Base-by-base conservation (phyloP, 176 grass and related monocot genomes). In the Elaeis guineensis region DNA sequence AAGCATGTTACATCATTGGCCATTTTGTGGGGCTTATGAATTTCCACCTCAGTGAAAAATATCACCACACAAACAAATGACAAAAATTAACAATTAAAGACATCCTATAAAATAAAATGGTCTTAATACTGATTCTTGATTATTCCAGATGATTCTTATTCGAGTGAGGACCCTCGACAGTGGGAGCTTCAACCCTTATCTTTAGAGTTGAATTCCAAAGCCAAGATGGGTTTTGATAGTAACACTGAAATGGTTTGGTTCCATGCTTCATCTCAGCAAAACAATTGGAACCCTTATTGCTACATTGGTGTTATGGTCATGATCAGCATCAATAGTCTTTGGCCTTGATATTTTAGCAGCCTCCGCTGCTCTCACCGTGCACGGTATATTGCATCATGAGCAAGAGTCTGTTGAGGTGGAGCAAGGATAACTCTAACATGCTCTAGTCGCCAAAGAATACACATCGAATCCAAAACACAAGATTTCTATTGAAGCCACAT, bases 121-220 rank as follows among this genome's bases (percentile, higher is more conserved):
- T 30, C 29, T 30, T 4, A 30, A 30, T 30, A 30, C 1, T 5
- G 29, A 30, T 79, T 21, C 71, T 81, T 0, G 80, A 80, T 50
- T 79, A 69, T 79, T 59, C 61, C 5, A 76, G 81, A 66, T 73
- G 54, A 53, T 80, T 82, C 51, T 82, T 81, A 52, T 77, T 85
- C 17, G 78, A 25, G 5, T 49, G 15, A 3, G 83, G 69, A 75
- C 64, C 48, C 14, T 73, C 49, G 6, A 67, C 51, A 21, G 62
- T 85, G 0, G 81, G 87, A 73, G 93, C 93, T 55, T 79, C 84
- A 14, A 91, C 87, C 29, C 69, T 64, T 87, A 97, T 97, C 56
- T 62, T 68, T 23, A 97, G 79, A 78, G 51, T 53, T 89, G 76
- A 97, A 97, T 16, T 97, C 74, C 25, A 97, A 64, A 32, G 92